Conservation (phyloP, 768 basidiomycete genomes). For the Leccinum imitatum region DNA sequence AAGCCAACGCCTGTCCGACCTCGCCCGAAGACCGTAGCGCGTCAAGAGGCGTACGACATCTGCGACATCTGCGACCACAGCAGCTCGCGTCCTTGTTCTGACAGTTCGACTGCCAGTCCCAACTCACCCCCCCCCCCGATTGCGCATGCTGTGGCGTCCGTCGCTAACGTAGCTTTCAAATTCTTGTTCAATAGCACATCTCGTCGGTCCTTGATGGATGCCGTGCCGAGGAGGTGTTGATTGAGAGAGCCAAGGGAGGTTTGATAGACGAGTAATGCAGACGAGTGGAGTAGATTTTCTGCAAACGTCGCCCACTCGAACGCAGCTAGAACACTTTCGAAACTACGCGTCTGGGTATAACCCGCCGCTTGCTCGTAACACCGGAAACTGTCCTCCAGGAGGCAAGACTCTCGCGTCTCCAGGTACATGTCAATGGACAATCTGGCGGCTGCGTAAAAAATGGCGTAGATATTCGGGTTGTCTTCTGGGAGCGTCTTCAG, state of each 20-base stretch:
- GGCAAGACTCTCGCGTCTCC: not conserved
- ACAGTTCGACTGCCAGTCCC: slow-evolving; percentile 33
- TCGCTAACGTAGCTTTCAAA: slow-evolving; percentile 14
- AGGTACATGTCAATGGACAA: slow-evolving; percentile 1
- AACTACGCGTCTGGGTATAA: slow-evolving; percentile 1
- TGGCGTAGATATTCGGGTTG: not conserved
- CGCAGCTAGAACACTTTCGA: slow-evolving; percentile 6
- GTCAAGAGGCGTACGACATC: slow-evolving; percentile 27
- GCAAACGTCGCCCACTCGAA: slow-evolving; percentile 19
- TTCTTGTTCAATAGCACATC: slow-evolving; percentile 4
- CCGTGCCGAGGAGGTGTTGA: slow-evolving; percentile 16
- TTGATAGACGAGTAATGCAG: slow-evolving; percentile 25
- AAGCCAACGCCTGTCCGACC: slow-evolving; percentile 20
- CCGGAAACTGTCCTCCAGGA: slow-evolving; percentile 16
- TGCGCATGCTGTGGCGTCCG: slow-evolving; percentile 29
- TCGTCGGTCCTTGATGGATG: slow-evolving; percentile 21
- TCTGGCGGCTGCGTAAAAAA: not conserved
- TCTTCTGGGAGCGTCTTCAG: slow-evolving; percentile 9
- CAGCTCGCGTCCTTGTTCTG: slow-evolving; percentile 33
- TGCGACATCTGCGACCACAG: slow-evolving; percentile 32
- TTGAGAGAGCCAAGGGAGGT: slow-evolving; percentile 17
- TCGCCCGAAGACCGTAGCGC: slow-evolving; percentile 16
- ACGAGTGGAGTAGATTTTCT: slow-evolving; percentile 11
- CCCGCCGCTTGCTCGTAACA: slow-evolving; percentile 15
- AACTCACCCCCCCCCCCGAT: slow-evolving; percentile 15